Conservation (phyloP, 2,329 filamentous ascomycete species). For the Penicillium aurantiogriseum region DNA sequence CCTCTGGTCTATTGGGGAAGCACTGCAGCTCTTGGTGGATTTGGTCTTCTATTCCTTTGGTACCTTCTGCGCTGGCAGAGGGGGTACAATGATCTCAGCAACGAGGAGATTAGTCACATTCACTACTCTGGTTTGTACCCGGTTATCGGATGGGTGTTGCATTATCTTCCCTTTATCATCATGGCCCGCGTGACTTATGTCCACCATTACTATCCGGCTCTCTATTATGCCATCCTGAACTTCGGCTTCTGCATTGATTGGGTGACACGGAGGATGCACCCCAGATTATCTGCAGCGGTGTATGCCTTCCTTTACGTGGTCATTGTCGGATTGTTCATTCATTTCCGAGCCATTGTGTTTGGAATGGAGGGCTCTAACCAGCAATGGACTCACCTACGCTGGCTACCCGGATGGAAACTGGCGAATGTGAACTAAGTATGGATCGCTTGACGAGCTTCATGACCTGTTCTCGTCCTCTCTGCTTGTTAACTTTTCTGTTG, state of each 20-base stretch:
- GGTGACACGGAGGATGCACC: constrained; percentile 66
- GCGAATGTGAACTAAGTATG: constrained; percentile 64
- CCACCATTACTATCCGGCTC: constrained; percentile 96
- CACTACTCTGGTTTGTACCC: constrained; percentile 93
- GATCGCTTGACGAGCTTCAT: background rate
- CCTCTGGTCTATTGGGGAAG: constrained; percentile 94
- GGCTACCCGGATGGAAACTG: constrained; percentile 85
- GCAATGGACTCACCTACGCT: constrained; percentile 89
- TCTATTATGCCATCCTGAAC: constrained; percentile 92
- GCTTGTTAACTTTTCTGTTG: background rate
- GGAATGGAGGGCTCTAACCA: constrained; percentile 85
- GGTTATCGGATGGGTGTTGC: constrained; percentile 88
- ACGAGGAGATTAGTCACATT: constrained; percentile 83
- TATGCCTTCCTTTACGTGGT: constrained; percentile 72
- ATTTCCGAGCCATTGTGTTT: constrained; percentile 93
- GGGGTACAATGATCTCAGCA: constrained; percentile 79
- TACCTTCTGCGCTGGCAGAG: constrained; percentile 95
- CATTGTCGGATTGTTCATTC: constrained; percentile 78
- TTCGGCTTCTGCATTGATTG: constrained; percentile 89
- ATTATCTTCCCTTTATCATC: constrained; percentile 91
- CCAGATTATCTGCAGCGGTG: constrained; percentile 63
- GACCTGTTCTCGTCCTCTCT: background rate
- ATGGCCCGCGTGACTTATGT: constrained; percentile 99
- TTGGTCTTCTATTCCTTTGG: constrained; percentile 72
- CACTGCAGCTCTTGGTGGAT: constrained; percentile 72